Evolutionary conservation across 208 protist species (phyloP), one percentile per base, ranked within the genome.

Genomic region (Blastocrithidia nonstop): DNA sequence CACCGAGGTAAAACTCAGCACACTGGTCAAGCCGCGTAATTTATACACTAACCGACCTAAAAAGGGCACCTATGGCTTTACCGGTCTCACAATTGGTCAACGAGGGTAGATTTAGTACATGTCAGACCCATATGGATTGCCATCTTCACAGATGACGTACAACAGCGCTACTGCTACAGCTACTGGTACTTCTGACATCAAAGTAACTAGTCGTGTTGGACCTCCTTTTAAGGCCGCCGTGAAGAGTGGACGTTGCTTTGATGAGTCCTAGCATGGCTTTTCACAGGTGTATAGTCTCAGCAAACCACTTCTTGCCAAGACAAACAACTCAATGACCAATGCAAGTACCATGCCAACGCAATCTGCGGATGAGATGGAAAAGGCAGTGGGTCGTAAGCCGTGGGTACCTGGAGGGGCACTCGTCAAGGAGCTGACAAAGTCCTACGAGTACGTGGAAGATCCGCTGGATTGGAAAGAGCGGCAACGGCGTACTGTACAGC

Each of bases 391-490:
- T n/a, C 50, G 60, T 2, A 70, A 68, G 45, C 70, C 69, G 51
- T 89, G 78, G 83, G 46, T 71, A 32, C 78, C 83, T 6, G 83
- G 66, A 17, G 78, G 74, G 43, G 69, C 73, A 0, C 57, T 91
- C 2, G 50, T 63, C 33, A 77, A 65, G 38, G 71, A 85, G 5
- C 66, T 87, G 19, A 75, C 66, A 19, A 68, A 74, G 31, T 64
- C 58, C 46, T 81, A 80, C 3, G 76, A 88, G 61, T 94, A 94
- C 45, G 69, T 80, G 50, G 83, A 92, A 58, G 87, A 94, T 49
- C 87, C 87, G 21, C 73, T 75, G 45, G 76, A 94, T 19, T 47
- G 82, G 33, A 91, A 92, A 63, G 86, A 91, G 54, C 65, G 65
- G 32, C 61, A 48, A 37, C 33, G 68, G 21, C 75, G 71, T 9